Base-by-base conservation (phyloP, 768 basidiomycete genomes). In the Xerocomellus amylosporus region DNA sequence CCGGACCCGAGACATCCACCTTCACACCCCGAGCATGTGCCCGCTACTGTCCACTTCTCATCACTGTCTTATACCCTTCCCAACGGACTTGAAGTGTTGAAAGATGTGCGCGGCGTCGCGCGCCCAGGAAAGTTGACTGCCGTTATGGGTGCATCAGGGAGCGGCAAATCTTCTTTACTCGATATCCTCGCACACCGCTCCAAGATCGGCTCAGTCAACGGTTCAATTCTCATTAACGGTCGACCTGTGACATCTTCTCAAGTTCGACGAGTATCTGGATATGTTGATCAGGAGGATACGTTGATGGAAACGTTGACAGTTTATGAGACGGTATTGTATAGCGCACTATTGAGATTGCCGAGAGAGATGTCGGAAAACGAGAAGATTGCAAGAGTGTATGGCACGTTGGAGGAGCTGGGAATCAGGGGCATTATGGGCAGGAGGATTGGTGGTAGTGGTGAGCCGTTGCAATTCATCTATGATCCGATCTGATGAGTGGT, bases 201-300 rank as follows among this genome's bases (percentile, higher is more conserved):
- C 58, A 98, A 98, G 75, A 79, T 87, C 14, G 97, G 97, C 0
- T 53, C 63, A 2, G 88, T 95, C 8, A 47, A 48, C 34, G 95
- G 95, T 3, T 79, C 78, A 28, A 87, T 86, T 36, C 80, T 92
- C 19, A 85, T 98, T 48, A 98, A 98, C 64, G 95, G 96, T 0
- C 79, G 91, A 4, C 79, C 80, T 55, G 87, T 96, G 24, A 75
- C 76, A 41, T 79, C 91, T 68, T 72, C 77, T 24, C 83, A 88
- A 67, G 97, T 92, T 77, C 87, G 85, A 68, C 83, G 85, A 34
- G 88, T 98, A 6, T 85, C 88, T 59, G 97, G 97, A 30, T 99
- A 90, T 60, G 97, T 99, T 41, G 96, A 99, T 67, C 97, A 99
- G 72, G 97, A 98, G 71, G 97, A 99, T 70, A 97, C 93, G 10